Percentiles rank a stretch among this genome's conserved stretches.
These are phyloP conservation scores for Cephaloascus albidus DNA, from an alignment of 805 yeast genomes.

Conservation along the genomic window DNA sequence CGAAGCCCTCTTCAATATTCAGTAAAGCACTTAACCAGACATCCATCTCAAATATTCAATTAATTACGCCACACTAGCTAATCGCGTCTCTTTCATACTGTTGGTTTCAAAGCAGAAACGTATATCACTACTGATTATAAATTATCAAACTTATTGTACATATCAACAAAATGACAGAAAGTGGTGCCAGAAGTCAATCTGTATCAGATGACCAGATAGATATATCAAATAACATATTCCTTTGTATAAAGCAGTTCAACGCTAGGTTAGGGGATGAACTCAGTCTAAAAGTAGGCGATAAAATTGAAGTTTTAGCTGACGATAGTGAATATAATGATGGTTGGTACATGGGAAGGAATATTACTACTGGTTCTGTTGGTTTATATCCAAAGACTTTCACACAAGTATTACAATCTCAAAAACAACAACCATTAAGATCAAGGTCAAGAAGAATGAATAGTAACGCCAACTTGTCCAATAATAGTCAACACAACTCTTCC, in stretches of 20 bases:
- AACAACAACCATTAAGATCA: slow-evolving; percentile 28
- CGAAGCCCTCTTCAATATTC: too few relatives aligned
- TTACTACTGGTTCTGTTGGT: slow-evolving; percentile 68
- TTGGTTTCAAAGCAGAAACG: too few relatives aligned
- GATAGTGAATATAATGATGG: slow-evolving; percentile 94
- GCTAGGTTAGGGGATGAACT: slow-evolving; percentile 89
- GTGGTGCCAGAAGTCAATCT: too few relatives aligned
- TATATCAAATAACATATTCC: slow-evolving; percentile 15
- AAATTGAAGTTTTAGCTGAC: slow-evolving; percentile 81
- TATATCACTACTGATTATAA: too few relatives aligned
- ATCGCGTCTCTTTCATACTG: too few relatives aligned
- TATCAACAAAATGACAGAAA: too few relatives aligned
- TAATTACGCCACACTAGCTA: too few relatives aligned
- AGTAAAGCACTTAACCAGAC: too few relatives aligned
- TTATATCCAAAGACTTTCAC: slow-evolving; percentile 89
- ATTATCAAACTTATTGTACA: too few relatives aligned
- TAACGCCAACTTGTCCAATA: slow-evolving; percentile 4
- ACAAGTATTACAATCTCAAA: slow-evolving; percentile 23
- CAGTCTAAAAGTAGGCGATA: slow-evolving; percentile 72
- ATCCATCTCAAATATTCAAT: too few relatives aligned
- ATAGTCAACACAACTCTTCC: slow-evolving; percentile 12
- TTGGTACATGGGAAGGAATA: slow-evolving; percentile 88
- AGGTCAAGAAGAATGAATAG: slow-evolving; percentile 42
- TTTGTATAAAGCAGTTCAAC: slow-evolving; percentile 77
- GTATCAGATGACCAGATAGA: too few relatives aligned